Conservation (phyloP, 306 rosid species). For the Quercus bicolor region DNA sequence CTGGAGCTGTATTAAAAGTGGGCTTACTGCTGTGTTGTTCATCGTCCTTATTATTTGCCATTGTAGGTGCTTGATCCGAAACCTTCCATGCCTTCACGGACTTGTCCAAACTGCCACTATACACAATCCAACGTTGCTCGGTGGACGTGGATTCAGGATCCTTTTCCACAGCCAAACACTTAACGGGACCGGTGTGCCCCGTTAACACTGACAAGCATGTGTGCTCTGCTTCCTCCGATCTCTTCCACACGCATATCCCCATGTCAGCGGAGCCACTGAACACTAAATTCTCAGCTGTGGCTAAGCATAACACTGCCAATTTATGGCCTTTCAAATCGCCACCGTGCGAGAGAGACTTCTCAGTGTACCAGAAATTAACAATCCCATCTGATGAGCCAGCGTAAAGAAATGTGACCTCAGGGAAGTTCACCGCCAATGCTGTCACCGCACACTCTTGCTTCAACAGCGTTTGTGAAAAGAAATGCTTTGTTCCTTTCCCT, state of each 20-base stretch:
- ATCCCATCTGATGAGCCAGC: conserved; percentile 79
- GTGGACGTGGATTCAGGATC: conserved; percentile 29
- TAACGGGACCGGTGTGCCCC: conserved; percentile 84
- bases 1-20: conserved; percentile 23
- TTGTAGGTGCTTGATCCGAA: conserved; percentile 26
- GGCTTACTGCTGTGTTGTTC: conserved; percentile 6
- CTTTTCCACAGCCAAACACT: conserved; percentile 70
- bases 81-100: conserved; percentile 88
- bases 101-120: conserved; percentile 93
- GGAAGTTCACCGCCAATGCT: conserved; percentile 44
- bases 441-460: conserved; percentile 80
- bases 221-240: conserved; percentile 40
- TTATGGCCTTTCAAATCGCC: conserved; percentile 67
- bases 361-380: conserved; percentile 65
- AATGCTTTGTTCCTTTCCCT: conserved; percentile 84
- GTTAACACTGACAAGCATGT: conserved; percentile 36
- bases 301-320: conserved; percentile 69
- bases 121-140: conserved; percentile 58
- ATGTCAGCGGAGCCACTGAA: conserved; percentile 87
- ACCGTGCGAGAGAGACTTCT: conserved; percentile 35
- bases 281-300: conserved; percentile 52
- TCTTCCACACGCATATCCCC: conserved; percentile 80
- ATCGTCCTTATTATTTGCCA: conserved; percentile 5
- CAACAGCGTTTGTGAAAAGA: conserved; percentile 64
- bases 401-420: conserved; percentile 38